Base-by-base conservation (phyloP, 768 basidiomycete genomes). In the Dioszegia crocea region DNA sequence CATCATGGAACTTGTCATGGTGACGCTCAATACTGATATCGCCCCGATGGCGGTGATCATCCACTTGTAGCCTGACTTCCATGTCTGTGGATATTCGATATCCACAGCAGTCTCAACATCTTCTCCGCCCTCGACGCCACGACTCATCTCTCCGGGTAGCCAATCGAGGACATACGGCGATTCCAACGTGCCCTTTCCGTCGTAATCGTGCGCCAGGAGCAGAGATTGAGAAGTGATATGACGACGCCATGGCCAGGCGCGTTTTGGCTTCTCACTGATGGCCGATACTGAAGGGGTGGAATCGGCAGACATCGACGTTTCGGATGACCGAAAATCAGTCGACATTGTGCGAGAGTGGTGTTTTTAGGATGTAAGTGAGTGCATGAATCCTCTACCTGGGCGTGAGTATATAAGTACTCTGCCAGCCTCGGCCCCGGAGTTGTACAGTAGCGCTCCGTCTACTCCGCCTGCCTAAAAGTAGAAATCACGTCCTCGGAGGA, bases 141-240 rank as follows among this genome's bases (percentile, higher is more conserved):
- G 33, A n/a, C 10, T 10, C 4, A 19, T 31, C 33, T 44, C 41
- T 2, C 55, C 66, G 9, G 52, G 57, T 3, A 70, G 44, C 68
- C 65, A 74, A 14, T 60, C 67, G 4, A 76, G 64, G n/a, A 76
- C 27, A 43, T 62, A 74, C 2, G 73, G 75, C 14, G 68, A 63
- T 27, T 63, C 63, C 9, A 56, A 47, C 2, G 73, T 73, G 2
- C 73, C 75, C 0, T 56, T 49, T 1, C 75, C 75, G 4, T 38
- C 33, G 57, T 75, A 75, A 4, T 26, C 27, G 27, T 70, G 59
- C 12, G 30, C 26, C 26, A 64, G 39, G 56, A 72, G 67, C 12
- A 55, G 31, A 2, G 27, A 14, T 53, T 61, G 63, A 9, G 67
- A 47, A 11, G 67, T 69, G 17, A 65, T 54, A 36, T 66, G 56